Evolutionary conservation across 352 stramenopile species (phyloP), one percentile per base, ranked within the genome.

Genomic region (Phytophthora palmivora): DNA sequence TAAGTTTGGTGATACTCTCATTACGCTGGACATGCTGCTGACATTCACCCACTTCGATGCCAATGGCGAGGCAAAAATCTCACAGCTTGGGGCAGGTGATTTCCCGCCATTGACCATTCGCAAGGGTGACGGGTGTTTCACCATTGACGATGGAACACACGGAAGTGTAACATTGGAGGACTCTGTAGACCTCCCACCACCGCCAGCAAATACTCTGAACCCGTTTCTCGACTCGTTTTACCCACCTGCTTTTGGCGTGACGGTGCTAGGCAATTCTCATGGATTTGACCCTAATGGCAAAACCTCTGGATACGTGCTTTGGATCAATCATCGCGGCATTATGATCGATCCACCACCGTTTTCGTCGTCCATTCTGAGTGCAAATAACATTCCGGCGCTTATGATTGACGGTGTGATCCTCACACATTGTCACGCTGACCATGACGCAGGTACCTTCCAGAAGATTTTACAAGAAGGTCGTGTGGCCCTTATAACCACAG

Each of bases 291-390:
- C 94, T 39, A 95, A 89, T 52, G 96, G 96, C 45, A 90, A 87
- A 51, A 98, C 95, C 10, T 98, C 91, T 11, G 96, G 96, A 14
- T 99, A 98, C 71, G 96, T 99, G 33, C 76, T 99, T 5, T 99
- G 96, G 96, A 98, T 99, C 49, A 98, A 98, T 66, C 91, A 97
- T 33, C 73, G 95, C 42, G 96, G 96, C 24, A 95, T 98, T 46
- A 99, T 99, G 96, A 98, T 99, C 62, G 96, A 99, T 66, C 96
- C 96, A 16, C 96, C 96, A 18, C 95, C 96, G 5, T 95, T 96
- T 50, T 95, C 89, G 33, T 94, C 84, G 18, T 89, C 84, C 14
- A 91, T 97, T 37, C 60, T 96, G 32, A 74, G 89, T 26, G 84
- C 85, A 19, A 95, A 92, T 70, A 94, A 92, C 52, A 97, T 97